Conservation (phyloP, 164 flowering plant genomes). For the Dillenia turbinata region DNA sequence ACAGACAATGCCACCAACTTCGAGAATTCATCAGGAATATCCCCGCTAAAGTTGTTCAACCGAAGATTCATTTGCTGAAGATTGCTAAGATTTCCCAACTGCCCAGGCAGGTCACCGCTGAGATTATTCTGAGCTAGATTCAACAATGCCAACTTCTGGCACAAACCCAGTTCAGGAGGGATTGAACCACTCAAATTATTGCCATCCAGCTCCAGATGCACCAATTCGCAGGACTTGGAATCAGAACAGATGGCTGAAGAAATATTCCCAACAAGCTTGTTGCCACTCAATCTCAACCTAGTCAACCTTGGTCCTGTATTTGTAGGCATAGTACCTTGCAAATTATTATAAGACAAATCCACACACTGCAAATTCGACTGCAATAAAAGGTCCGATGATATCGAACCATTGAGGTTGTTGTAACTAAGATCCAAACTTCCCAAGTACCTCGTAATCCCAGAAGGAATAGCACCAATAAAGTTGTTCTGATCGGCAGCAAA, state of each 20-base stretch:
- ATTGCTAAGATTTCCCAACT: constrained; percentile 37
- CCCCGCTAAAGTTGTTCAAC: constrained; percentile 40
- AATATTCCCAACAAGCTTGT: constrained; percentile 36
- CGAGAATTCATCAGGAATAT: constrained; percentile 38
- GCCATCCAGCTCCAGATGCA: constrained; percentile 56
- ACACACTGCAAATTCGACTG: constrained; percentile 31
- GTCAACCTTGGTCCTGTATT: constrained; percentile 34
- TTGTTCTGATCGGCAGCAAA: constrained; percentile 59
- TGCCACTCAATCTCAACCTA: constrained; percentile 57
- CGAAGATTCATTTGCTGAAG: constrained; percentile 56
- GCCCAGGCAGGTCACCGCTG: constrained; percentile 37
- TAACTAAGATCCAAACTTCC: constrained; percentile 54
- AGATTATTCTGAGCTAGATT: constrained; percentile 49
- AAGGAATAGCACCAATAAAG: constrained; percentile 45
- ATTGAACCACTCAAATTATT: constrained; percentile 44
- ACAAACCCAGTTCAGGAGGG: constrained; percentile 44
- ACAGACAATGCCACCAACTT: constrained; percentile 23
- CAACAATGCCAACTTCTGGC: constrained; percentile 41
- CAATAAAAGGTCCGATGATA: constrained; percentile 47
- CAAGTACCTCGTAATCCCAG: constrained; percentile 28
- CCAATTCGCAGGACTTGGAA: constrained; percentile 19
- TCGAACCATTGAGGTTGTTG: constrained; percentile 39
- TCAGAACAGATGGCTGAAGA: constrained; percentile 24
- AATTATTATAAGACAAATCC: constrained; percentile 46
- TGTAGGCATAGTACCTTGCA: constrained; percentile 47